A percentile compares a stretch with the other conserved stretches of the same genome.
These are phyloP conservation scores for Styphnolobium japonicum DNA, from an alignment of 306 rosid genomes.

Conservation along the genomic window DNA sequence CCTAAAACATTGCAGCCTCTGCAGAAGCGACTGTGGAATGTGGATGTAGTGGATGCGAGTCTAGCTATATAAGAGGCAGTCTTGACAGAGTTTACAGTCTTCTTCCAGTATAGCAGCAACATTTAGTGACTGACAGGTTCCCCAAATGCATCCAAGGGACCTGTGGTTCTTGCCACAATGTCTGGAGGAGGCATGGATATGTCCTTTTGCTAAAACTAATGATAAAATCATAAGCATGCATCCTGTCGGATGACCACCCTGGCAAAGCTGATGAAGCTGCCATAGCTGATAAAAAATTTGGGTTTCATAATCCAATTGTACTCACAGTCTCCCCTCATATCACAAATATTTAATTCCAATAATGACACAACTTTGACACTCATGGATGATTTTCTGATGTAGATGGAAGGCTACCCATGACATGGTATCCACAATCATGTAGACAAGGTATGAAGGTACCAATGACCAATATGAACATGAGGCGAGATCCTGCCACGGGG, in stretches of 20 bases:
- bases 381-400: constrained; percentile 19
- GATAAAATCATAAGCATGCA: constrained; percentile 50
- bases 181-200: constrained; percentile 72
- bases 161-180: constrained; percentile 61
- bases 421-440: constrained; percentile 95
- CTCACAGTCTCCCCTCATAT: neutral
- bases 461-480: constrained; percentile 96
- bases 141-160: constrained; percentile 58
- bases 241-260: constrained; percentile 66
- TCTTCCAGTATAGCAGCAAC: constrained; percentile 63
- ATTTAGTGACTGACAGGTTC: constrained; percentile 46
- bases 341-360: neutral
- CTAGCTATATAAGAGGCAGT: constrained; percentile 48
- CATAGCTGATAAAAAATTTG: constrained; percentile 83
- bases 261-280: constrained; percentile 80
- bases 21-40: constrained; percentile 64
- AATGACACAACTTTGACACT: constrained; percentile 2
- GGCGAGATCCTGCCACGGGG: constrained; percentile 70
- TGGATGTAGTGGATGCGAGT: constrained; percentile 51
- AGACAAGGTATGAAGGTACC: constrained; percentile 84
- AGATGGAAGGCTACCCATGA: constrained; percentile 97
- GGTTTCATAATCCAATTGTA: constrained; percentile 79
- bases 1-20: constrained; percentile 35
- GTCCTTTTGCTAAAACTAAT: constrained; percentile 55
- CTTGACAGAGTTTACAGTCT: constrained; percentile 46